phyloP scores from a whole-genome alignment of 2,329 filamentous ascomycete genomes.

The Fusarium algeriense region DNA sequence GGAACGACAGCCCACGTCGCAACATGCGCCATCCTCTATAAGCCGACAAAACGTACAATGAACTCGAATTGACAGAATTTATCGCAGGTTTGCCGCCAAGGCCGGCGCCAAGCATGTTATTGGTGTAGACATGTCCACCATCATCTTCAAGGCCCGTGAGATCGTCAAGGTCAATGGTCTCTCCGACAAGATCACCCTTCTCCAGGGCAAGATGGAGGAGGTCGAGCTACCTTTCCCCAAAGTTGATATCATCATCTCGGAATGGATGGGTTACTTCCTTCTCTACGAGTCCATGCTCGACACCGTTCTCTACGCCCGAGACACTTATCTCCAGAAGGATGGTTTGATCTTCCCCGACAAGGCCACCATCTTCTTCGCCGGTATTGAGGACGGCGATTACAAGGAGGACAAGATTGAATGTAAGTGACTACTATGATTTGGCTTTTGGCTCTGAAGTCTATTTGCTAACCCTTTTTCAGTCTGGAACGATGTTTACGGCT shows the following conservation, averaged over 20 bases:
- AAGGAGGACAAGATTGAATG: slow-evolving; percentile 99
- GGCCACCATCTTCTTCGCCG: slow-evolving; percentile 96
- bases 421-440: slow-evolving; percentile 63
- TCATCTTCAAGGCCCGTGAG: slow-evolving; percentile 97
- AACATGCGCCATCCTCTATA: not conserved
- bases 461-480: slow-evolving; percentile 64
- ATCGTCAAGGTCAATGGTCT: slow-evolving; percentile 94
- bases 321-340: slow-evolving; percentile 87
- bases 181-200: slow-evolving; percentile 93
- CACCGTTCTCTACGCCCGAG: slow-evolving; percentile 95
- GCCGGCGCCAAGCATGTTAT: slow-evolving; percentile 99
- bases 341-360: slow-evolving; percentile 99
- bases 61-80: slow-evolving; percentile 19
- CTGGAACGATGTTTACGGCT: slow-evolving; percentile 99
- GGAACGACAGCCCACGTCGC: slow-evolving; percentile 6
- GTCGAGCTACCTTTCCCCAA: slow-evolving; percentile 92
- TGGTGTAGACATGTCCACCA: slow-evolving; percentile 99
- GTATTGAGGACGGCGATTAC: slow-evolving; percentile 98
- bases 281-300: slow-evolving; percentile 99
- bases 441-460: not conserved
- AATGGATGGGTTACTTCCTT: slow-evolving; percentile 99
- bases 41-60: not conserved
- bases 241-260: slow-evolving; percentile 99
- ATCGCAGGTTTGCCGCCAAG: slow-evolving; percentile 89
- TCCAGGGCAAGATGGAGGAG: slow-evolving; percentile 99